phyloP scores from a whole-genome alignment of 495 filamentous ascomycete genomes.

The Tuber magnatum region DNA sequence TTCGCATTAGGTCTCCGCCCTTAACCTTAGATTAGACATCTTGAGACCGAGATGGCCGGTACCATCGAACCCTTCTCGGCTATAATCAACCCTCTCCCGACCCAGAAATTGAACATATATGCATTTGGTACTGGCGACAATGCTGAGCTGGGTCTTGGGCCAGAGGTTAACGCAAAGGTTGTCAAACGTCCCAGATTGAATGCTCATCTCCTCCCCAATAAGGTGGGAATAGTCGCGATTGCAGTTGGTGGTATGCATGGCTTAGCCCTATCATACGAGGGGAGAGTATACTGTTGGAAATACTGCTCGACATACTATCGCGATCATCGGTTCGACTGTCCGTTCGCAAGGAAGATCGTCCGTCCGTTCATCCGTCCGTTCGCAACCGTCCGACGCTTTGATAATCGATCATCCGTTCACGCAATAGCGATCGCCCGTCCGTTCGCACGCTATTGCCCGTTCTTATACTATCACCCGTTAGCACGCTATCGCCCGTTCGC shows the following conservation, averaged over 20 bases:
- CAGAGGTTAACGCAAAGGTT: conserved; percentile 50
- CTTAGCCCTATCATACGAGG: conserved; percentile 57
- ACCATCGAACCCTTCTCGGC: too few species aligned
- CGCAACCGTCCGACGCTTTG: too few species aligned
- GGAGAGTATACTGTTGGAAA: conserved; percentile 54
- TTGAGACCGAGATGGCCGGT: background rate
- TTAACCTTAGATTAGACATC: too few species aligned
- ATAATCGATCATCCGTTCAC: too few species aligned
- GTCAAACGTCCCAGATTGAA: conserved; percentile 66
- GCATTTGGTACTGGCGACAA: conserved; percentile 62
- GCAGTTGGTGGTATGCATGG: conserved; percentile 63
- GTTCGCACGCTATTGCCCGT: too few species aligned
- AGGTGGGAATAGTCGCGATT: conserved; percentile 57
- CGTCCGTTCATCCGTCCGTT: too few species aligned
- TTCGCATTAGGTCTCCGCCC: background rate
- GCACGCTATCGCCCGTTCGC: too few species aligned
- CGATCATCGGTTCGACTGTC: too few species aligned
- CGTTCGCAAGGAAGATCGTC: conserved; percentile 56
- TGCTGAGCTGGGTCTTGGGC: conserved; percentile 61
- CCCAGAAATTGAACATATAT: conserved; percentile 53
- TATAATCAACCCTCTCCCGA: conserved; percentile 28
- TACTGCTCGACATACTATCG: too few species aligned
- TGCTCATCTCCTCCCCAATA: conserved; percentile 50
- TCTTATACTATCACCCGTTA: too few species aligned
- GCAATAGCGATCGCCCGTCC: too few species aligned